Base-by-base conservation (phyloP, 768 basidiomycete genomes). In the Pleurotus giganteus region DNA sequence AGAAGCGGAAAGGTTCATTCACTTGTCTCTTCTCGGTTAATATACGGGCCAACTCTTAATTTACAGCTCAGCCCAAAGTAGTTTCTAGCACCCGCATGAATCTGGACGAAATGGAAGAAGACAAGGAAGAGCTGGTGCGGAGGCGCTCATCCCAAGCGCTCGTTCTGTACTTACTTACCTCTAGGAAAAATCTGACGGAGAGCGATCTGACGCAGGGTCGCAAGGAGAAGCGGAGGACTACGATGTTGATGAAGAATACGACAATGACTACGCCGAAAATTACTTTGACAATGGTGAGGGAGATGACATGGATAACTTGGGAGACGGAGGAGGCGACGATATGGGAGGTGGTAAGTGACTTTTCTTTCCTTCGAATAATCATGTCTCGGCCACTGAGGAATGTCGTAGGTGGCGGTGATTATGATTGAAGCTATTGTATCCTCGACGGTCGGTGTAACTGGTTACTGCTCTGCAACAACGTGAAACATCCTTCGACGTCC, bases 231-330 rank as follows among this genome's bases (percentile, higher is more conserved):
- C 84, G 36, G 84, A 82, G 23, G 90, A 93, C 66, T 92, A 92
- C 63, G 91, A 92, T 59, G 88, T 89, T 19, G 88, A 92, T 28
- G 92, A 95, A 67, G 91, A 92, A 62, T 91, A 93, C 63, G 91
- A 93, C 68, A 92, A 94, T 60, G 91, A 94, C 58, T 94, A 94
- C 58, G 91, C 87, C 2, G 88, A 89, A 58, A 91, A 94, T 65
- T 93, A 94, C 76, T 94, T 94, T 65, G 91, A 94, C 67, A 92
- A 91, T 52, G 91, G 91, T 15, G 91, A 92, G 69, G 85, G 77
- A 3, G 91, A 93, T 50, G 89, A 93, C 63, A 68, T 80, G 53
- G 91, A 94, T 61, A 86, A 91, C 61, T 67, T 89, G 19, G 89
- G 86, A 4, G 91, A 81, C 7, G 86, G 83, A 0, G 86, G 78